These are phyloP conservation scores for Pleurotus pulmonarius DNA, from an alignment of 768 basidiomycete species.

Conservation along the genomic window DNA sequence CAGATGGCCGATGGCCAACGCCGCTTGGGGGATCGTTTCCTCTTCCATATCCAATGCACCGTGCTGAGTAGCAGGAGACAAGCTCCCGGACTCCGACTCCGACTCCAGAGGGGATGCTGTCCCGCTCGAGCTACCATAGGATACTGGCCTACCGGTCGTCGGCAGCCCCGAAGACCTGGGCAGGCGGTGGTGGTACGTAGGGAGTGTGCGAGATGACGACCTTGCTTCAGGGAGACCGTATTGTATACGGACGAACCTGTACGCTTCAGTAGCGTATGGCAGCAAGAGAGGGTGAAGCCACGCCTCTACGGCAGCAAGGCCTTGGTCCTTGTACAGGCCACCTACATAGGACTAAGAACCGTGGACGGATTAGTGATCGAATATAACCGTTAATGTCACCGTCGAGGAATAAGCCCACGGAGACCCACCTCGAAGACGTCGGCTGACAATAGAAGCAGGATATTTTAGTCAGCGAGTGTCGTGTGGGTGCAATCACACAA, in stretches of 20 bases:
- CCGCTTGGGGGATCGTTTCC: slow-evolving; percentile 9
- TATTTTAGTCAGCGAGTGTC: slow-evolving; percentile 5
- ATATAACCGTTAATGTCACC: neutral
- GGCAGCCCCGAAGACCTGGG: too few relatives aligned
- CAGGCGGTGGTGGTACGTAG: slow-evolving; percentile 10
- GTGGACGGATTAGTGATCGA: neutral
- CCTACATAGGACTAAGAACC: slow-evolving; percentile 70
- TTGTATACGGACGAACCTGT: slow-evolving; percentile 58
- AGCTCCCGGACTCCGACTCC: slow-evolving; percentile 12
- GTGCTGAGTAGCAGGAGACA: slow-evolving; percentile 1
- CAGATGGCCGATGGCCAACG: slow-evolving; percentile 55
- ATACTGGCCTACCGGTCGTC: slow-evolving; percentile 2
- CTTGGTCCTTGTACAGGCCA: slow-evolving; percentile 72
- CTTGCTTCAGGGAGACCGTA: slow-evolving; percentile 50
- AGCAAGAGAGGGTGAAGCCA: slow-evolving; percentile 65
- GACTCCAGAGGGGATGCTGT: slow-evolving; percentile 2
- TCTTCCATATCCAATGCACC: neutral
- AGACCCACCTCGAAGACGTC: slow-evolving; percentile 72
- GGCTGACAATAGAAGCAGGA: slow-evolving; percentile 35
- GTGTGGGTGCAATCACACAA: slow-evolving; percentile 6
- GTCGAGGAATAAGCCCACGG: neutral
- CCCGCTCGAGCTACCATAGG: slow-evolving; percentile 10
- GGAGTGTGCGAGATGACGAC: slow-evolving; percentile 21
- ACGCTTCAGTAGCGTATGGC: slow-evolving; percentile 62
- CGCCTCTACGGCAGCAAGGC: slow-evolving; percentile 44